Conservation (phyloP, 148 eudicot genomes). For the Vaccinium darrowii region DNA sequence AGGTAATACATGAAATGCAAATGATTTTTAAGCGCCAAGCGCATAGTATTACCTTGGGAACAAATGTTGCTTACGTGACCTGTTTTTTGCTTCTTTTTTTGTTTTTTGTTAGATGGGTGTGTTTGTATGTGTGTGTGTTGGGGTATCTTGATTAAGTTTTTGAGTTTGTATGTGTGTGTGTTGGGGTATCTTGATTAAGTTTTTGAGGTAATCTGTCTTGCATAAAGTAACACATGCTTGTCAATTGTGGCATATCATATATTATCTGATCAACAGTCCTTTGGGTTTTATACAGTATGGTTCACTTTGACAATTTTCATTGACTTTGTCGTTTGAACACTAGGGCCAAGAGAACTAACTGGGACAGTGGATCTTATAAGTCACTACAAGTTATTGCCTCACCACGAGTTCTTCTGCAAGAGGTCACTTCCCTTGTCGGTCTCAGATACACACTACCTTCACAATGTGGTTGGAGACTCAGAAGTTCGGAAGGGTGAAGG, state of each 20-base stretch:
- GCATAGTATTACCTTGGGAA: background rate
- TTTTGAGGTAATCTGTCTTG: background rate
- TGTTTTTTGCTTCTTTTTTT: background rate
- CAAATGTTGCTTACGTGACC: too few species aligned
- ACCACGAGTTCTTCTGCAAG: constrained; percentile 93
- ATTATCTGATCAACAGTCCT: background rate
- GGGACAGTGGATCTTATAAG: constrained; percentile 92
- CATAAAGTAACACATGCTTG: background rate
- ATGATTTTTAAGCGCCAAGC: background rate
- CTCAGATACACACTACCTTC: constrained; percentile 90
- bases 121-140: too few species aligned
- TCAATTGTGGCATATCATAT: background rate
- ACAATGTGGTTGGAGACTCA: constrained; percentile 90
- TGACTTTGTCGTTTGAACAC: constrained; percentile 17
- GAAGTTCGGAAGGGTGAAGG: constrained; percentile 95
- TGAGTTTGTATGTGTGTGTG: too few species aligned
- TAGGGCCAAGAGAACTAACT: constrained; percentile 93
- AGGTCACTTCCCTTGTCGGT: constrained; percentile 85
- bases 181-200: background rate
- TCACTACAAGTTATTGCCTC: constrained; percentile 83
- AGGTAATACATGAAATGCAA: background rate
- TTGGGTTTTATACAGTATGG: background rate
- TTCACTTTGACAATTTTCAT: background rate
- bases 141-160: background rate
- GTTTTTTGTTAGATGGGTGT: too few species aligned